phyloP scores from a whole-genome alignment of 1,139 yeast genomes.

The Candida pseudoviswanathii region DNA sequence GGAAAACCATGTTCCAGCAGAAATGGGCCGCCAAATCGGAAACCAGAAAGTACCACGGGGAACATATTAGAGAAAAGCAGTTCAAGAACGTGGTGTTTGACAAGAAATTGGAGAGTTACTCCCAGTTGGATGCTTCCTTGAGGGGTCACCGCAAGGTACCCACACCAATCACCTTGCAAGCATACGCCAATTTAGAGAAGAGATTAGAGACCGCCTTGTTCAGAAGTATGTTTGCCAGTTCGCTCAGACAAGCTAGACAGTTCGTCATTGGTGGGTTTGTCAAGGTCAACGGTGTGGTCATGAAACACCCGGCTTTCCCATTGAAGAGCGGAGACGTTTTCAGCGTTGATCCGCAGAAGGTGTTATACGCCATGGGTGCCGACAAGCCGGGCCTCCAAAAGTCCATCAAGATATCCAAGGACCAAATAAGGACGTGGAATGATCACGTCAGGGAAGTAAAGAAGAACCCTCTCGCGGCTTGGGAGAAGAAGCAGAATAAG shows the following conservation, averaged over 20 bases:
- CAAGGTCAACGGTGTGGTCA: conserved; percentile 76
- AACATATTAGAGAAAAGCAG: conserved; percentile 81
- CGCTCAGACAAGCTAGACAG: conserved; percentile 92
- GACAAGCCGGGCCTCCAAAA: conserved; percentile 73
- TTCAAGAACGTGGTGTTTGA: conserved; percentile 68
- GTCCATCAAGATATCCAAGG: conserved; percentile 67
- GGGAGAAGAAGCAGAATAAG: conserved; percentile 55
- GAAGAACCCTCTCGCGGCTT: conserved; percentile 58
- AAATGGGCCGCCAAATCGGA: conserved; percentile 91
- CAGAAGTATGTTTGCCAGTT: conserved; percentile 91
- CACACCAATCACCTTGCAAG: conserved; percentile 85
- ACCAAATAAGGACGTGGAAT: conserved; percentile 77
- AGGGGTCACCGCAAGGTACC: conserved; percentile 57
- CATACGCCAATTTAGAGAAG: conserved; percentile 85
- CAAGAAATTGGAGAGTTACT: conserved; percentile 79
- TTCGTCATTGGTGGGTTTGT: conserved; percentile 84
- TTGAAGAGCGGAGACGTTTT: conserved; percentile 86
- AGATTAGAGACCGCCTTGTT: conserved; percentile 88
- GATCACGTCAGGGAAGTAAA: conserved; percentile 61
- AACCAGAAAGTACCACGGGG: conserved; percentile 95
- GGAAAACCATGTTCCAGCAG: conserved; percentile 78
- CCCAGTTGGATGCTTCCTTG: conserved; percentile 77
- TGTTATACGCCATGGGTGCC: conserved; percentile 81
- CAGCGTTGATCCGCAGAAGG: conserved; percentile 83
- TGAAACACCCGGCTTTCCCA: conserved; percentile 79